phyloP scores from a whole-genome alignment of 2,329 filamentous ascomycete genomes.

The Ophiostoma pallidulum region DNA sequence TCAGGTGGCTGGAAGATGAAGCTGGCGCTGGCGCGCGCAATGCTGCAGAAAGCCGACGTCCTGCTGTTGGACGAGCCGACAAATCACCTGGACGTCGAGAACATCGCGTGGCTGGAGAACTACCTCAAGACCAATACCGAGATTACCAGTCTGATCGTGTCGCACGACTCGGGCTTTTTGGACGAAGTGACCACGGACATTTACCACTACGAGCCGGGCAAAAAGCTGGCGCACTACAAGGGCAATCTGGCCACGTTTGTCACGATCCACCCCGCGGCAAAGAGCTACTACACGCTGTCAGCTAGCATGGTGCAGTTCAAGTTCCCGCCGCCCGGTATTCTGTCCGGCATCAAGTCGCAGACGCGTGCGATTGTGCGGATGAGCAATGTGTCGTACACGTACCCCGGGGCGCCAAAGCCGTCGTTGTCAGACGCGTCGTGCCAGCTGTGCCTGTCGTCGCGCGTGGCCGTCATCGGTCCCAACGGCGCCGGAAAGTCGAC shows the following conservation, averaged over 20 bases:
- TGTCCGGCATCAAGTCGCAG: slow-evolving; percentile 89
- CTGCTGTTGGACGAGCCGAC: slow-evolving; percentile 96
- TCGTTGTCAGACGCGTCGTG: slow-evolving; percentile 84
- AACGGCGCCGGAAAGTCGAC: slow-evolving; percentile 98
- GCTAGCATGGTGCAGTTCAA: slow-evolving; percentile 89
- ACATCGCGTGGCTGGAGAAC: slow-evolving; percentile 90
- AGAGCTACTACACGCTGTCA: slow-evolving; percentile 95
- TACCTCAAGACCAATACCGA: slow-evolving; percentile 94
- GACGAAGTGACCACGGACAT: slow-evolving; percentile 98
- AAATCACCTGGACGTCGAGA: slow-evolving; percentile 93
- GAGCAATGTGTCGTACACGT: slow-evolving; percentile 85
- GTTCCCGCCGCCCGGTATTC: slow-evolving; percentile 89
- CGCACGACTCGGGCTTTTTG: slow-evolving; percentile 95
- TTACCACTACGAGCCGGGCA: slow-evolving; percentile 92
- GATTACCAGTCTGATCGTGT: slow-evolving; percentile 95
- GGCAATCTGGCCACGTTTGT: slow-evolving; percentile 81
- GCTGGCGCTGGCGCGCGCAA: slow-evolving; percentile 86
- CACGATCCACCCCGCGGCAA: slow-evolving; percentile 81
- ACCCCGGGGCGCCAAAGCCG: slow-evolving; percentile 79
- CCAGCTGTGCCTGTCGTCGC: slow-evolving; percentile 77
- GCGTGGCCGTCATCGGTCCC: slow-evolving; percentile 90
- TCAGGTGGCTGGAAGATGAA: slow-evolving; percentile 99
- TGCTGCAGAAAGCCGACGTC: slow-evolving; percentile 95
- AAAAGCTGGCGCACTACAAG: slow-evolving; percentile 84
- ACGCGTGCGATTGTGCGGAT: slow-evolving; percentile 94